Evolutionary conservation across 1,284 basidiomycete genomes (phyloP).

Genomic region (Irpex sp.): DNA sequence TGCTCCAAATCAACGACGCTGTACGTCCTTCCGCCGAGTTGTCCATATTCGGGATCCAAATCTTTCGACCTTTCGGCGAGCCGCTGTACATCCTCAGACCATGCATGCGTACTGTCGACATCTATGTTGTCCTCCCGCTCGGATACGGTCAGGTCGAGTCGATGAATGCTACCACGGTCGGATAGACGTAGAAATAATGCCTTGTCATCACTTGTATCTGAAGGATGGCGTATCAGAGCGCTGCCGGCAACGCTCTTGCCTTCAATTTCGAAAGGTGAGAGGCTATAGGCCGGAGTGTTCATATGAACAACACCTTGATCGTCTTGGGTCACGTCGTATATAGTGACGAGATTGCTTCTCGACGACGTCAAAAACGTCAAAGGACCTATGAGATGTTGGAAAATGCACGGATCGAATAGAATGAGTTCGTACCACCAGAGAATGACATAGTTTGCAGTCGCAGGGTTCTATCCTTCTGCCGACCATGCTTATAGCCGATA

Average conservation of each 20-base stretch:
- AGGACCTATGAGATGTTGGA: slow-evolving; percentile 26
- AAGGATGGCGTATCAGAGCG: slow-evolving; percentile 37
- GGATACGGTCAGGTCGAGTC: slow-evolving; percentile 28
- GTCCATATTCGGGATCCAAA: slow-evolving; percentile 34
- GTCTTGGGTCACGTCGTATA: slow-evolving; percentile 55
- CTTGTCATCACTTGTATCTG: slow-evolving; percentile 19
- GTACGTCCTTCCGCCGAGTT: slow-evolving; percentile 40
- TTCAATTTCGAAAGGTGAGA: slow-evolving; percentile 31
- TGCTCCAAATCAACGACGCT: slow-evolving; percentile 44
- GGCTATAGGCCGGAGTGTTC: slow-evolving; percentile 40
- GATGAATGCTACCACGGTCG: slow-evolving; percentile 44
- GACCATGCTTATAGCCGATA: slow-evolving; percentile 55
- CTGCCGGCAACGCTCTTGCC: slow-evolving; percentile 40
- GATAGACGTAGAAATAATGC: slow-evolving; percentile 45
- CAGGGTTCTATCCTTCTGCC: slow-evolving; percentile 58
- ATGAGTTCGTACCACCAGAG: slow-evolving; percentile 29
- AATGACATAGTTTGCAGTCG: slow-evolving; percentile 35
- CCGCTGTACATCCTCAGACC: slow-evolving; percentile 36
- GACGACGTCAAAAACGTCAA: slow-evolving; percentile 55
- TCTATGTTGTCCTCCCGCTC: slow-evolving; percentile 4
- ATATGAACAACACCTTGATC: slow-evolving; percentile 39
- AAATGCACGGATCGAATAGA: not conserved
- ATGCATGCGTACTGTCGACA: slow-evolving; percentile 22
- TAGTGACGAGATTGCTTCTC: slow-evolving; percentile 50
- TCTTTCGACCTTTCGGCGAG: slow-evolving; percentile 30